These are phyloP conservation scores for Fragaria nilgerrensis DNA, from an alignment of 306 rosid genomes.

Conservation along the genomic window DNA sequence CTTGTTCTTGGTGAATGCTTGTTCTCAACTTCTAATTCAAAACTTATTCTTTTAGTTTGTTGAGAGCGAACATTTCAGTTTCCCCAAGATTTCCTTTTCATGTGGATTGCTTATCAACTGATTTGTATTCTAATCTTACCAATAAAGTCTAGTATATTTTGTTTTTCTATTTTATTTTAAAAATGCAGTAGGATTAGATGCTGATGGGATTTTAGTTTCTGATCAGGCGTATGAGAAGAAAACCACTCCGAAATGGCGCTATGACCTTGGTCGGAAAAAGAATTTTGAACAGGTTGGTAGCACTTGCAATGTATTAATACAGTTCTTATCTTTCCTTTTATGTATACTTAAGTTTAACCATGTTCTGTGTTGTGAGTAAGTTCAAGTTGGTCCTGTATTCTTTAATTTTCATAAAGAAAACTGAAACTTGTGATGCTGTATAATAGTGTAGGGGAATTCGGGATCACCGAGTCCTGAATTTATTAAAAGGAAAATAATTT, in stretches of 20 bases:
- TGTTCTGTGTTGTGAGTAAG: neutral
- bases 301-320: neutral
- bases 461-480: neutral
- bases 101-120: neutral
- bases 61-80: neutral
- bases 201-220: conserved; percentile 35
- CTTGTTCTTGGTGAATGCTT: neutral
- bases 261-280: conserved; percentile 89
- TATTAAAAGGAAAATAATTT: neutral
- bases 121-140: neutral
- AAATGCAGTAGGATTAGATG: neutral
- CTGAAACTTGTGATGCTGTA: neutral
- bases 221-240: conserved; percentile 96
- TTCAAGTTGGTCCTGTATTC: conserved; percentile 6
- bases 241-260: conserved; percentile 93
- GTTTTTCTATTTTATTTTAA: too few species aligned
- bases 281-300: conserved; percentile 91
- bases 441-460: neutral
- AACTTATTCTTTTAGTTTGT: neutral
- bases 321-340: neutral
- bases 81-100: neutral
- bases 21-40: neutral
- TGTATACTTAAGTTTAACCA: neutral
- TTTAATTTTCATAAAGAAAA: neutral
- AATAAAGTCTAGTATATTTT: neutral